Base-by-base conservation (phyloP, 441 rosid species). In the Euphorbia celastroides region DNA sequence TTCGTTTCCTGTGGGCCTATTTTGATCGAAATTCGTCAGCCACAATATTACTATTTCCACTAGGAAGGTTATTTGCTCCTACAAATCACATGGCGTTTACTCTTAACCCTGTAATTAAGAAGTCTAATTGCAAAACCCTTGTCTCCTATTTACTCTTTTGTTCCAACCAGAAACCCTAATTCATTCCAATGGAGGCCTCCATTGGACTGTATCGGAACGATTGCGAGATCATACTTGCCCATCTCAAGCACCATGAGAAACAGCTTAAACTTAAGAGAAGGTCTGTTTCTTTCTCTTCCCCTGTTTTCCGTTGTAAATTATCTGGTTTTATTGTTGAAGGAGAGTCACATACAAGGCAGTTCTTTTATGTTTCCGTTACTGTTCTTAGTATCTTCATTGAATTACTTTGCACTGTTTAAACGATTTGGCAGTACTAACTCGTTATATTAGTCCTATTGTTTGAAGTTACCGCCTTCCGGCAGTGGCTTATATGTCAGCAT, bases 191-290 rank as follows among this genome's bases (percentile, higher is more conserved):
- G 82, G 82, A 52, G 28, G 71, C 55, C 0, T 25, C 22, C 30
- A 51, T 57, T 25, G 66, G 74, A 27, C 61, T 61, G n/a, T 65
- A 34, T 54, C 66, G 17, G 32, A 72, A 77, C 12, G 85, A 87
- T 66, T 76, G 79, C 63, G 71, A 70, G 20, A 61, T 76, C 5
- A 60, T 89, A 50, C 31, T 75, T 64, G 61, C 88, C 17, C 80
- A 81, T 62, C 65, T 87, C 32, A 80, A 85, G 77, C 73, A 73
- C 34, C 72, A 76, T 27, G 87, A 84, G 63, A 59, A 80, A 71
- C 80, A 57, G 34, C 78, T 85, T 56, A 72, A 52, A 17, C 83
- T 79, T 75, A 87, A 84, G 70, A 65, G 88, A 68, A 81, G 92
- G 92, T 83, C n/a, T 27, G 30, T 65, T 50, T 25, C 11, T 30